Evolutionary conservation across 495 filamentous ascomycete genomes (phyloP), one percentile per base, ranked within the genome.

Genomic region (Penicillium desertorum): DNA sequence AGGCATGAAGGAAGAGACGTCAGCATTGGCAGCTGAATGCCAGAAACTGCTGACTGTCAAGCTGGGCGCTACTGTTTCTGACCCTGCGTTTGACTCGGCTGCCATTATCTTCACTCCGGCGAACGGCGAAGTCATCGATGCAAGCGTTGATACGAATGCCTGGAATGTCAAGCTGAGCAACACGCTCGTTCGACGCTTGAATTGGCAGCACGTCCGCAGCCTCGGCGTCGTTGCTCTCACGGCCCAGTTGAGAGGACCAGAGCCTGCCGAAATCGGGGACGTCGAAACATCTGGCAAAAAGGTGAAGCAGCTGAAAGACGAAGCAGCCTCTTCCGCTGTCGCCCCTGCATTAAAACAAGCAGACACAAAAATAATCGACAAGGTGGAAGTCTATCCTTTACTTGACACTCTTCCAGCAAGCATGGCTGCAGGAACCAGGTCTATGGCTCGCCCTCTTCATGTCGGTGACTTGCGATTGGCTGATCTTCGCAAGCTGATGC

Each of bases 71-170:
- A 71, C 72, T 27, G 60, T 59, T 20, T 66, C 70, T 43, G 51
- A 58, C 10, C 27, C 59, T 46, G 64, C 76, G 2, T 71, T 72
- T 5, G 75, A 77, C 30, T 69, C 59, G 10, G 52, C 74, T 27
- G 72, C 71, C 6, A 85, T 88, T 56, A 87, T 98, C 19, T 93
- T 92, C 71, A 92, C 91, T 0, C 94, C 95, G 2, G 69, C 65
- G 12, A 77, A 88, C 36, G 91, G 91, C 16, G 74, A 80, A 48
- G 74, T 78, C 3, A 80, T 98, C 47, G 86, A 98, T 69, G 94
- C 93, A 14, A 96, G 92, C 62, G 92, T 98, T 37, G 94, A 99
- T 64, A 98, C 92, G 7, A 98, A 97, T 68, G 93, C 94, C 22
- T 99, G 94, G 94, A 86, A 88, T 27, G 88, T 98, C 48, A 96